A percentile compares a stretch with the other conserved stretches of the same genome.
phyloP scores from a whole-genome alignment of 495 filamentous ascomycete genomes.

The Podospora sp. region DNA sequence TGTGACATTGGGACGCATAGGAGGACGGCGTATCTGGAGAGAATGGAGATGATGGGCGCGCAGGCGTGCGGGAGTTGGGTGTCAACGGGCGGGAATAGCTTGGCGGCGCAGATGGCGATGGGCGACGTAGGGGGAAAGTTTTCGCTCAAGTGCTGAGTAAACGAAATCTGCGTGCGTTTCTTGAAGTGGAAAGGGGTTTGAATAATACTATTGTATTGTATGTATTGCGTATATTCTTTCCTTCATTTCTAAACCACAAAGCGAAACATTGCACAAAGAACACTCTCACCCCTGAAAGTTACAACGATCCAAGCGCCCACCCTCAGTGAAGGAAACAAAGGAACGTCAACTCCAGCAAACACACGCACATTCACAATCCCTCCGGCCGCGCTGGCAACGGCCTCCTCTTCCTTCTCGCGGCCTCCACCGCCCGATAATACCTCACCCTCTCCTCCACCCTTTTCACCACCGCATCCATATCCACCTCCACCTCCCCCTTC shows the following conservation, averaged over 20 bases:
- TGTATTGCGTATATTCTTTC: no score
- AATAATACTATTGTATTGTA: not conserved
- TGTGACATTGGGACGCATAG: slow-evolving; percentile 11
- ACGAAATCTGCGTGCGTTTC: not conserved
- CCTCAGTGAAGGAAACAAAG: not conserved
- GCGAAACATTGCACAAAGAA: no score
- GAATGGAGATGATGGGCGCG: not conserved
- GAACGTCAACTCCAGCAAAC: not conserved
- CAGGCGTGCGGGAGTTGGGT: not conserved
- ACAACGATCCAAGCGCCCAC: no score
- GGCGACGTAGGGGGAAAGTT: not conserved
- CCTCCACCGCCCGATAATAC: slow-evolving; percentile 12
- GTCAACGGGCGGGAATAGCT: not conserved
- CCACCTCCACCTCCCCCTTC: not conserved
- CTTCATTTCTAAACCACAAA: no score
- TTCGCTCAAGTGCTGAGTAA: not conserved
- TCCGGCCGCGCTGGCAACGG: slow-evolving; percentile 3
- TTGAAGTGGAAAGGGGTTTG: not conserved
- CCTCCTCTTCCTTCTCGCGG: slow-evolving; percentile 9
- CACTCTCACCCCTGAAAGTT: no score
- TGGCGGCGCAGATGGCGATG: not conserved
- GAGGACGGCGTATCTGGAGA: slow-evolving; percentile 16
- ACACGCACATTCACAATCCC: not conserved
- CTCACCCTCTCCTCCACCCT: slow-evolving; percentile 9
- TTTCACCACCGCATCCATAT: slow-evolving; percentile 12